These are phyloP conservation scores for Nothophaeocryptopus gaeumannii DNA, from an alignment of 2,329 filamentous ascomycete genomes.

Conservation along the genomic window DNA sequence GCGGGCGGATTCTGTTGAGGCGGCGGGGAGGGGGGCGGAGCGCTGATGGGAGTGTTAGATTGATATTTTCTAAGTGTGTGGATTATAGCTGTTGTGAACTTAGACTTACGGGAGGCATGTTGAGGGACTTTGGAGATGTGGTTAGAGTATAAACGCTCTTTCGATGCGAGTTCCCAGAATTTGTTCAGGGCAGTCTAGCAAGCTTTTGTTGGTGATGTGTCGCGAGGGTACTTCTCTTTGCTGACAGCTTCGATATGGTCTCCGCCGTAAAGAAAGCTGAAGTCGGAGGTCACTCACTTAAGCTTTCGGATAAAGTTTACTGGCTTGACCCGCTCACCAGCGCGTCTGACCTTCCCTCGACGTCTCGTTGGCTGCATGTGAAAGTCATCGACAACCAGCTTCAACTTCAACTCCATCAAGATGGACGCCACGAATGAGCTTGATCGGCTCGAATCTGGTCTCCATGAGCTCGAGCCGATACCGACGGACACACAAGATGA, in stretches of 20 bases:
- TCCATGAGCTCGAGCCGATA: conserved; percentile 77
- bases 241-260: no score
- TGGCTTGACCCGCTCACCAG: background rate
- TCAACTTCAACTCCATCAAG: background rate
- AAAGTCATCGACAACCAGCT: conserved; percentile 6
- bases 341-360: background rate
- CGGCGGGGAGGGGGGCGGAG: conserved; percentile 29
- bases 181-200: no score
- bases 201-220: no score
- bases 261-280: no score
- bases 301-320: background rate
- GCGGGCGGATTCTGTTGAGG: conserved; percentile 61
- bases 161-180: no score
- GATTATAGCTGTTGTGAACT: no score
- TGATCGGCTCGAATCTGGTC: conserved; percentile 32
- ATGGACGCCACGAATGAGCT: conserved; percentile 32
- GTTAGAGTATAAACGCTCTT: no score
- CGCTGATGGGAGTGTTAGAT: conserved; percentile 23
- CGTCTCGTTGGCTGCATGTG: conserved; percentile 9
- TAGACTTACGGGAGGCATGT: no score
- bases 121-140: no score
- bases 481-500: conserved; percentile 59
- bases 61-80: background rate
- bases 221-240: no score
- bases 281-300: no score